Evolutionary conservation across 2,329 filamentous ascomycete species (phyloP), one percentile per base, ranked within the genome.

Genomic region (Endocalyx cinctus): DNA sequence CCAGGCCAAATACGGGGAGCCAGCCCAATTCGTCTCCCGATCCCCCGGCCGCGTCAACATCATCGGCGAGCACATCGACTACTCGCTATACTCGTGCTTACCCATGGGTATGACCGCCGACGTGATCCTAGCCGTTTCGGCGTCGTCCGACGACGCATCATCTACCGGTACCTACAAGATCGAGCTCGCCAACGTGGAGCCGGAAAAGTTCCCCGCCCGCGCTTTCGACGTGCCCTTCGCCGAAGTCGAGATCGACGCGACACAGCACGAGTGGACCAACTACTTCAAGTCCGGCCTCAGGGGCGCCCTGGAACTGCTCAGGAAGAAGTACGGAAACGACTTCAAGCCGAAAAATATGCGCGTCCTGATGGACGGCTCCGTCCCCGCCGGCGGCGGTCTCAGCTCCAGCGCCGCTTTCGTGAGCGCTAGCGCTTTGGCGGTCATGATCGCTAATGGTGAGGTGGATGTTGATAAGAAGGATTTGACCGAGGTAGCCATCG

Each of bases 31-130:
- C 52, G 79, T 97, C 14, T 78, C 90, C 8, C 82, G 92, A 43
- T 95, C 89, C 35, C 92, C 92, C 1, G 92, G 92, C 39, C 79
- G 92, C 47, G 92, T 98, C 47, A 97, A 97, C 67, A 92, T 98
- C 55, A 96, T 98, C 57, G 92, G 92, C 60, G 92, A 98, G 72
- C 92, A 98, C 67, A 95, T 98, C 54, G 92, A 98, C 68, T 98
- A 98, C 67, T 95, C 87, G 11, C 77, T 98, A 14, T 98, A 97
- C 69, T 82, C 92, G 49, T 89, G 96, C 39, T 73, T 98, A 16
- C 92, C 92, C 33, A 96, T 96, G 79, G 92, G 90, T 42, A 88
- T 97, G 47, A 87, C 85, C 5, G 85, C 87, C 42, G 92, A 98
- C 61, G 83, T 88, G 37, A 74, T 98, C 39, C 76, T 98, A 53